These are phyloP conservation scores for Hyphodiscus sp. DNA, from an alignment of 2,329 filamentous ascomycete species.

Conservation along the genomic window DNA sequence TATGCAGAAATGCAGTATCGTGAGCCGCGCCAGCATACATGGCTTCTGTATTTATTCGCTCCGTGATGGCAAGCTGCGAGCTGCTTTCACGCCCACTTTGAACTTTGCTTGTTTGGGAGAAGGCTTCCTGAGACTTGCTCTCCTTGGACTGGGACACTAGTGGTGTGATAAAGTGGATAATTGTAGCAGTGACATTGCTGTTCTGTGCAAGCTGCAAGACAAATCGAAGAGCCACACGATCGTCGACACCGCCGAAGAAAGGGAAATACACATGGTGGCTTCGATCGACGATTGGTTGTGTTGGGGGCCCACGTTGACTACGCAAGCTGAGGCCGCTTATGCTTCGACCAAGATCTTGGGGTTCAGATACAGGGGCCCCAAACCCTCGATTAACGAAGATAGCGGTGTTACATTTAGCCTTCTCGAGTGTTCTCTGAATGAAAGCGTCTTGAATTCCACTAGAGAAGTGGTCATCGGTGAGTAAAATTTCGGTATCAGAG, in stretches of 20 bases:
- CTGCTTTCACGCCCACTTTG: constrained; percentile 3
- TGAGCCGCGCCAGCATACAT: constrained; percentile 20
- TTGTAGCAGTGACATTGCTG: constrained; percentile 68
- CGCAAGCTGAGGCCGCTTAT: constrained; percentile 53
- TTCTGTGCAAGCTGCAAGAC: constrained; percentile 81
- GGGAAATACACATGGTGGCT: constrained; percentile 82
- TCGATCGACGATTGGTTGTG: constrained; percentile 55
- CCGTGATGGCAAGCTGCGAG: constrained; percentile 13
- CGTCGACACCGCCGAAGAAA: constrained; percentile 80
- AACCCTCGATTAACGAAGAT: constrained; percentile 74
- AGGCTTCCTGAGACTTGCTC: constrained; percentile 11
- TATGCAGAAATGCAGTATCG: constrained; percentile 46
- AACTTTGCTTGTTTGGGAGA: background rate
- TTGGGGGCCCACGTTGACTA: constrained; percentile 49
- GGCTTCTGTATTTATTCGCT: constrained; percentile 20
- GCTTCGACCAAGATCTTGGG: constrained; percentile 36
- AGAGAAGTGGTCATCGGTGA: constrained; percentile 50
- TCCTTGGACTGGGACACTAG: constrained; percentile 12
- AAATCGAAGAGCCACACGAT: constrained; percentile 70
- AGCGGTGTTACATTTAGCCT: constrained; percentile 60
- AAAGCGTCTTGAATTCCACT: constrained; percentile 65
- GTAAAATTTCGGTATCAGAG: constrained; percentile 44
- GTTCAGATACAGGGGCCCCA: constrained; percentile 42
- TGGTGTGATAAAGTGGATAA: constrained; percentile 51
- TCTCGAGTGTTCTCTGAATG: constrained; percentile 59